Evolutionary conservation across 208 protist species (phyloP), one percentile per base, ranked within the genome.

Genomic region (Acanthamoeba culbertsoni): DNA sequence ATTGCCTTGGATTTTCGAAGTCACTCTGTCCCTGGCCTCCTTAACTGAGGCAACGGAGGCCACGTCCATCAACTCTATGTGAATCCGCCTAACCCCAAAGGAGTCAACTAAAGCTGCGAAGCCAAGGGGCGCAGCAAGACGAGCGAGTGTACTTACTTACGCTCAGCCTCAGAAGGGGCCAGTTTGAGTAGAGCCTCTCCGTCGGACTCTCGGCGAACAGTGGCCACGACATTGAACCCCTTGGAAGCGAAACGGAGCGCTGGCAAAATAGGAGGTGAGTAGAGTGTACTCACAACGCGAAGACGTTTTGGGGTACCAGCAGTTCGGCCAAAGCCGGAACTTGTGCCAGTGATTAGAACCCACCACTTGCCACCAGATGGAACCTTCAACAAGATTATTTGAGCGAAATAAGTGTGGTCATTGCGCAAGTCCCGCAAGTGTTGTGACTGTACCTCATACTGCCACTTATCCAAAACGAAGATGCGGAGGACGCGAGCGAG

Each of bases 381-480:
- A 20, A 82, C 71, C 71, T 82, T 23, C 1, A 35, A 33, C n/a
- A n/a, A 6, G 68, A 48, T 46, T 31, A 77, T 45, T 43, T 45
- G n/a, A n/a, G n/a, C n/a, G n/a, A n/a, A n/a, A n/a, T n/a, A n/a
- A n/a, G n/a, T n/a, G n/a, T n/a, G n/a, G n/a, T n/a, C n/a, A n/a
- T n/a, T n/a, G n/a, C n/a, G n/a, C n/a, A n/a, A n/a, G n/a, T n/a
- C n/a, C n/a, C n/a, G n/a, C n/a, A n/a, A n/a, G n/a, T n/a, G n/a
- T n/a, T n/a, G n/a, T 33, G 57, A 35, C 33, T 1, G 42, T 26
- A 82, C 71, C 71, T 82, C 23, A 18, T 82, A 26, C 43, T 53
- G 71, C 71, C 71, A 82, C 23, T 82, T 82, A 43, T 82, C 42
- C 42, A 82, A 43, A 26, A 82, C 71, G 16, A 55, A 82, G 71